Evolutionary conservation across 352 stramenopile genomes (phyloP).

Genomic region (Phytophthora ohioensis): DNA sequence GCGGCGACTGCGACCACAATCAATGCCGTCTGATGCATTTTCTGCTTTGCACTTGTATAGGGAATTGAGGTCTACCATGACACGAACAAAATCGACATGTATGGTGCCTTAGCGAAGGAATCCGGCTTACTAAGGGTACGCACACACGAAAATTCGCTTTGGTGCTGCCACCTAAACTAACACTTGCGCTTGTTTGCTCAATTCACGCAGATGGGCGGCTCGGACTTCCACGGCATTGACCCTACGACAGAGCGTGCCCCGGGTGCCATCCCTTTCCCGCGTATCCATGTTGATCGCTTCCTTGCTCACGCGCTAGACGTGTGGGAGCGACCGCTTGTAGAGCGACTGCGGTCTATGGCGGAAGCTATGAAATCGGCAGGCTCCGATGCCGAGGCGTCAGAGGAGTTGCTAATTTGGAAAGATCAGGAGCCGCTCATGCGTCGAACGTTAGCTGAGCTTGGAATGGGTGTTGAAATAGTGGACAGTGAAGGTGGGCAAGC

Average conservation of each 20-base stretch:
- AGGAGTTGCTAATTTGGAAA: conserved; percentile 67
- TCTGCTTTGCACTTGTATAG: conserved; percentile 33
- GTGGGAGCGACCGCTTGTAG: conserved; percentile 71
- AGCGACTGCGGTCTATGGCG: conserved; percentile 48
- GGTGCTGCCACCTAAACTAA: not conserved
- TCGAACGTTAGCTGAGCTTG: conserved; percentile 44
- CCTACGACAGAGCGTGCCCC: conserved; percentile 69
- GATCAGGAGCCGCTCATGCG: conserved; percentile 49
- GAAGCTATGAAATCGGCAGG: conserved; percentile 29
- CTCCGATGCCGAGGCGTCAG: conserved; percentile 9
- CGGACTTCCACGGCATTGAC: conserved; percentile 89
- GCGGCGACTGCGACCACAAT: not conserved
- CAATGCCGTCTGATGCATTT: conserved; percentile 3
- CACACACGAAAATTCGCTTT: not conserved
- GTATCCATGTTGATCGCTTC: conserved; percentile 75
- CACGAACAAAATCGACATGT: conserved; percentile 84
- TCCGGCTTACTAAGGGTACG: conserved; percentile 74
- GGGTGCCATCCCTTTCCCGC: conserved; percentile 80
- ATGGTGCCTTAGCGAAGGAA: conserved; percentile 77
- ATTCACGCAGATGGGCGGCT: conserved; percentile 69
- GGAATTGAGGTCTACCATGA: conserved; percentile 88
- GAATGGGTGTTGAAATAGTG: conserved; percentile 38
- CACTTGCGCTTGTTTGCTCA: conserved; percentile 7
- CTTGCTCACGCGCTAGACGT: conserved; percentile 71
- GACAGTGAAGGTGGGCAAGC: conserved; percentile 8